Evolutionary conservation across 2,329 filamentous ascomycete species (phyloP).

Genomic region (Xylaria multiplex): DNA sequence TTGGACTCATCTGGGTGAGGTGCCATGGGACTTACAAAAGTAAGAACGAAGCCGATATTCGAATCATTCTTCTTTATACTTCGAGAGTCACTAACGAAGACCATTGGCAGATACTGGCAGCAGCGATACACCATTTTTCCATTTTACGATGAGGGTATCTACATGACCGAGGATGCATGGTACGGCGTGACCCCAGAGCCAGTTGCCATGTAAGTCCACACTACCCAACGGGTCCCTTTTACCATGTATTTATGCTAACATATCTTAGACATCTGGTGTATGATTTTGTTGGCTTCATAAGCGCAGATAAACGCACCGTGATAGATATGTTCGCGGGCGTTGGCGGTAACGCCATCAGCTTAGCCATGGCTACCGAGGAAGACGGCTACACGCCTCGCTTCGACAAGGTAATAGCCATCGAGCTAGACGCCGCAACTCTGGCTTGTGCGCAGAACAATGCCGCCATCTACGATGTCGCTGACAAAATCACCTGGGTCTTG

Average conservation of each 20-base stretch:
- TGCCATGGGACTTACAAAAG: conserved; percentile 88
- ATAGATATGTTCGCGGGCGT: conserved; percentile 92
- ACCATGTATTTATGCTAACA: conserved; percentile 36
- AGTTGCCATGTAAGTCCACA: conserved; percentile 74
- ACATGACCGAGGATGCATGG: conserved; percentile 94
- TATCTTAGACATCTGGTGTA: conserved; percentile 73
- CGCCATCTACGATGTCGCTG: conserved; percentile 80
- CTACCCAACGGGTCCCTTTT: not conserved
- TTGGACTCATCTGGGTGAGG: conserved; percentile 75
- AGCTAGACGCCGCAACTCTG: conserved; percentile 81
- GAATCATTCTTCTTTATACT: not conserved
- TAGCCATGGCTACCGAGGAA: conserved; percentile 66
- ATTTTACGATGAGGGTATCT: conserved; percentile 85
- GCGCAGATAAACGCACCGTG: conserved; percentile 61
- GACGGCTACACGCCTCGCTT: conserved; percentile 70
- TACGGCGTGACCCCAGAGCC: conserved; percentile 96
- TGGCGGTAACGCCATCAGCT: conserved; percentile 95
- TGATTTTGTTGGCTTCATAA: conserved; percentile 70
- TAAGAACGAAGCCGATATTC: conserved; percentile 53
- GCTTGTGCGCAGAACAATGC: conserved; percentile 95
- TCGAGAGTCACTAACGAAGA: not conserved
- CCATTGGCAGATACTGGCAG: conserved; percentile 82
- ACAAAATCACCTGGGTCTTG: conserved; percentile 81
- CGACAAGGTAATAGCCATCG: conserved; percentile 86
- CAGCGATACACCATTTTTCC: conserved; percentile 90